A percentile compares a stretch with the other conserved stretches of the same genome.
Conservation (phyloP, 805 yeast genomes). For the Yamadazyma tumulicola region DNA sequence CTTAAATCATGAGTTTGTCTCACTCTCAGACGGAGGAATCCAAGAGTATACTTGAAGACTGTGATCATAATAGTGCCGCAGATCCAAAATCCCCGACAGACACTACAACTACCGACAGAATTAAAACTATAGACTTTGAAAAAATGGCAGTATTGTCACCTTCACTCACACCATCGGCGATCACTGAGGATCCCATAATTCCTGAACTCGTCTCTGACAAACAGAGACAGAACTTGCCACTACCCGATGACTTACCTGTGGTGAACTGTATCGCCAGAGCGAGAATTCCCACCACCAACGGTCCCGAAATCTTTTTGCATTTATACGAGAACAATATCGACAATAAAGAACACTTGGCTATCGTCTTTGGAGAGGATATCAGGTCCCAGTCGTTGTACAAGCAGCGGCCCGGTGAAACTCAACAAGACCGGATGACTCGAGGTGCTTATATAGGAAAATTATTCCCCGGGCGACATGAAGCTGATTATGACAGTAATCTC, state of each 20-base stretch:
- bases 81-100: too few relatives aligned
- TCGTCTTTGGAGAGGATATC: slow-evolving; percentile 91
- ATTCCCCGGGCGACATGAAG: slow-evolving; percentile 76
- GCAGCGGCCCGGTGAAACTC: slow-evolving; percentile 66
- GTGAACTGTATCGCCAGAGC: slow-evolving; percentile 93
- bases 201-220: slow-evolving; percentile 20
- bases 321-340: slow-evolving; percentile 83
- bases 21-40: too few relatives aligned
- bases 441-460: slow-evolving; percentile 94
- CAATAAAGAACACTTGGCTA: slow-evolving; percentile 91
- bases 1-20: too few relatives aligned
- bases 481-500: slow-evolving; percentile 51
- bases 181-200: slow-evolving; percentile 9
- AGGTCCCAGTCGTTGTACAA: slow-evolving; percentile 72
- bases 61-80: too few relatives aligned
- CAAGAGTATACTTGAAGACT: too few relatives aligned
- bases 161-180: slow-evolving; percentile 15
- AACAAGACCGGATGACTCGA: slow-evolving; percentile 93
- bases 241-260: slow-evolving; percentile 59
- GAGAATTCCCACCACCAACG: slow-evolving; percentile 92
- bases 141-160: slow-evolving; percentile 24
- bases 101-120: too few relatives aligned
- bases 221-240: slow-evolving; percentile 29
- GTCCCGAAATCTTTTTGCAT: slow-evolving; percentile 91
- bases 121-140: slow-evolving; percentile 13